Conservation (phyloP, 768 basidiomycete genomes). For the Mycena floridula region DNA sequence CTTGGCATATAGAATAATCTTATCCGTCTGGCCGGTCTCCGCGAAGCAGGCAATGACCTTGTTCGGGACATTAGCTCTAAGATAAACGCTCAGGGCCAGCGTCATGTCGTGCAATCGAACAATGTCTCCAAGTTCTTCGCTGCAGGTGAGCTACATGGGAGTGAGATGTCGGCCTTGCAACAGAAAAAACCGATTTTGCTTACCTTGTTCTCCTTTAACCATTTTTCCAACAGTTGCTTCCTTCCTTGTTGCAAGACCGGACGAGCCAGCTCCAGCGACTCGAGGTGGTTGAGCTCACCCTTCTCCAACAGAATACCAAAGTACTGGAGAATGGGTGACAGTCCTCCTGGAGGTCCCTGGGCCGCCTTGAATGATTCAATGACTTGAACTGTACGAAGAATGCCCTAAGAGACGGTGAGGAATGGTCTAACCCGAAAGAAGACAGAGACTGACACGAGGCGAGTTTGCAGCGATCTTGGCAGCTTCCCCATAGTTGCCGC, state of each 20-base stretch:
- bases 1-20: slow-evolving; percentile 96
- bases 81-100: slow-evolving; percentile 93
- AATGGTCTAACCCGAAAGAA: neutral
- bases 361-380: slow-evolving; percentile 98
- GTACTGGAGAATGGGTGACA: slow-evolving; percentile 96
- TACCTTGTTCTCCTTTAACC: slow-evolving; percentile 99
- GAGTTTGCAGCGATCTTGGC: slow-evolving; percentile 98
- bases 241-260: slow-evolving; percentile 94
- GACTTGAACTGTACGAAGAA: slow-evolving; percentile 88
- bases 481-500: slow-evolving; percentile 87
- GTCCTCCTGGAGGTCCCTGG: slow-evolving; percentile 81
- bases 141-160: slow-evolving; percentile 80
- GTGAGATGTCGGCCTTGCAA: slow-evolving; percentile 1
- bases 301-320: slow-evolving; percentile 98
- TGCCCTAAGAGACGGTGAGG: slow-evolving; percentile 50
- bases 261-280: slow-evolving; percentile 91
- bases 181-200: slow-evolving; percentile 6
- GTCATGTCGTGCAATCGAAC: slow-evolving; percentile 95
- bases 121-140: slow-evolving; percentile 96
- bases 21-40: slow-evolving; percentile 97
- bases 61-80: slow-evolving; percentile 95
- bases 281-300: slow-evolving; percentile 94
- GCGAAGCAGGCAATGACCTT: slow-evolving; percentile 99
- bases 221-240: slow-evolving; percentile 96
- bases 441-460: slow-evolving; percentile 56